Evolutionary conservation across 2,329 filamentous ascomycete genomes (phyloP).

Genomic region (Sporothrix variecibatus): DNA sequence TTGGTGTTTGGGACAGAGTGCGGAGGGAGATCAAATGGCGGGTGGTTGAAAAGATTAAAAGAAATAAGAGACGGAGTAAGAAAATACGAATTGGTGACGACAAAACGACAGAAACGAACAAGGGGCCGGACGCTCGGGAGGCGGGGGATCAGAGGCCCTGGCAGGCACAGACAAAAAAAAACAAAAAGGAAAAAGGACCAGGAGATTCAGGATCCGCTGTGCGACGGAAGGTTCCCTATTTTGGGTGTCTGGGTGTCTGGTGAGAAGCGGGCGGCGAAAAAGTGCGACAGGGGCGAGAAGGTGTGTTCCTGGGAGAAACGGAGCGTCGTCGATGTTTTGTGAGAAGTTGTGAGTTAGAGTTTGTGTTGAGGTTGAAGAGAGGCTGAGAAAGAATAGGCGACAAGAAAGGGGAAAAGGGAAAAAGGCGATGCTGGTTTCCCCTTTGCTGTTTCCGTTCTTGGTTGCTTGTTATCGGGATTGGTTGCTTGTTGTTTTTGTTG

Average conservation of each 20-base stretch:
- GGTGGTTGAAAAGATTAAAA: conserved; percentile 20
- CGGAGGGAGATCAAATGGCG: conserved; percentile 16
- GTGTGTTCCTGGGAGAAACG: background rate
- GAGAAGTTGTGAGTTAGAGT: background rate
- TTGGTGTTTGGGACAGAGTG: conserved; percentile 4
- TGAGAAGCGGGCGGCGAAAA: background rate
- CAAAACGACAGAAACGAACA: background rate
- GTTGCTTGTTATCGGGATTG: background rate
- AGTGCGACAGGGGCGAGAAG: background rate
- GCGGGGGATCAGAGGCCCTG: background rate
- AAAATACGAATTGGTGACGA: conserved; percentile 8
- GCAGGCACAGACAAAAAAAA: background rate
- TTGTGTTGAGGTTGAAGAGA: too few species aligned
- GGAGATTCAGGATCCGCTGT: background rate
- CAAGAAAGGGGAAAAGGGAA: background rate
- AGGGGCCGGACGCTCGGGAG: background rate
- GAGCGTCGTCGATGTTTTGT: background rate
- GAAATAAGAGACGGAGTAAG: background rate
- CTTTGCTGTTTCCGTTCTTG: background rate
- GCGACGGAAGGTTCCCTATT: background rate
- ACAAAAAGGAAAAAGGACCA: background rate
- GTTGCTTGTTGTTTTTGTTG: background rate
- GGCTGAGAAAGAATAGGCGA: background rate
- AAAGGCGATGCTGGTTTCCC: background rate
- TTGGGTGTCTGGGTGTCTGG: background rate